phyloP scores from a whole-genome alignment of 768 basidiomycete species.

The Trametes cubensis region DNA sequence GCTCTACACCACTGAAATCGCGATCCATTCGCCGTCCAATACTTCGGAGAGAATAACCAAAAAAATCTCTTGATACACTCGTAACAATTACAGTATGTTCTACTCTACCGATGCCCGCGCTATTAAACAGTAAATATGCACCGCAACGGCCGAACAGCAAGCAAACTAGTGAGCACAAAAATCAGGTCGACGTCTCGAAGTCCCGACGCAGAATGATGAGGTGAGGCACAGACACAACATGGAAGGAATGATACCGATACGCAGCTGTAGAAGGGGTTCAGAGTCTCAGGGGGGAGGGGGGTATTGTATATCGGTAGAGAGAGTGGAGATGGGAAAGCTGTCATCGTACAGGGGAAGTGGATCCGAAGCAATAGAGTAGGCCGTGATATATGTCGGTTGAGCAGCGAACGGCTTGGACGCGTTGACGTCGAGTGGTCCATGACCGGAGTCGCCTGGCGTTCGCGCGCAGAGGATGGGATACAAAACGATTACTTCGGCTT shows the following conservation, averaged over 20 bases:
- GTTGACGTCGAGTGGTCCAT: not conserved
- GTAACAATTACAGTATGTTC: not conserved
- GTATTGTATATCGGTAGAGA: not conserved
- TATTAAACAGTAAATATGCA: no score
- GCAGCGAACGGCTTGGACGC: not conserved
- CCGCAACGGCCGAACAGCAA: no score
- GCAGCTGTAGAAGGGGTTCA: not conserved
- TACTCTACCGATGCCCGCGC: not conserved
- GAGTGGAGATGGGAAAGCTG: not conserved
- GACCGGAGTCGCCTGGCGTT: not conserved
- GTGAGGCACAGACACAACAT: no score
- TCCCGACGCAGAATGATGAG: no score
- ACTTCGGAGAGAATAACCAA: no score
- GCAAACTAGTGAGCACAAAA: no score
- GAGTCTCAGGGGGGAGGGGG: not conserved
- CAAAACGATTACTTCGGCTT: slow-evolving; percentile 31
- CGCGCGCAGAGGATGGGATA: not conserved
- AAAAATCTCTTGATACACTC: not conserved
- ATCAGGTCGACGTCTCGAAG: not conserved
- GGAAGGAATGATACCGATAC: not conserved
- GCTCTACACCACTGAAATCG: no score
- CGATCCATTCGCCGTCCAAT: no score
- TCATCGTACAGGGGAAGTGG: not conserved
- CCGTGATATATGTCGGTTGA: not conserved
- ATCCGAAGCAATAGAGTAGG: not conserved